Percentiles rank a stretch among this genome's conserved stretches.
phyloP scores from a whole-genome alignment of 805 yeast species.

The Ogataea degrootiae region DNA sequence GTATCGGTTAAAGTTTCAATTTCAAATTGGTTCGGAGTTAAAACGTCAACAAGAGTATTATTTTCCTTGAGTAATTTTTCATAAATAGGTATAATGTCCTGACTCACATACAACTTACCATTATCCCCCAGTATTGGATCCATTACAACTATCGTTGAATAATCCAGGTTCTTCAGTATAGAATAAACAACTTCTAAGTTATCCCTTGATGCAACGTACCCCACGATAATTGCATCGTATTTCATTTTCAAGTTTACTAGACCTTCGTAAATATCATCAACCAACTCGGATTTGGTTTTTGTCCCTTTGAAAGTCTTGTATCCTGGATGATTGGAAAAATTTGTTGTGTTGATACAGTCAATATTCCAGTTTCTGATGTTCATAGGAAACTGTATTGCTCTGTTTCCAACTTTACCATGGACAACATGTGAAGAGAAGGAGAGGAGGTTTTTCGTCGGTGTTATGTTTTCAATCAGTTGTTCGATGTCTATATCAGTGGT shows the following conservation, averaged over 20 bases:
- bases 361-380: conserved; percentile 91
- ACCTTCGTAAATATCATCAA: conserved; percentile 52
- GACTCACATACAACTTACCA: conserved; percentile 72
- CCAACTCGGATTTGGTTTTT: conserved; percentile 39
- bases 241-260: conserved; percentile 41
- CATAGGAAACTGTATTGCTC: conserved; percentile 85
- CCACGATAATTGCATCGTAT: conserved; percentile 70
- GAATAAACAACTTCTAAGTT: conserved; percentile 46
- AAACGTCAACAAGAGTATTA: conserved; percentile 35
- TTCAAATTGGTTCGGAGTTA: conserved; percentile 76
- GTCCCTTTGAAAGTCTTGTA: conserved; percentile 66
- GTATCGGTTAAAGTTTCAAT: conserved; percentile 53
- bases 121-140: conserved; percentile 95
- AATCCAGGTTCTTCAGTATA: conserved; percentile 18
- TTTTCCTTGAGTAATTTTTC: conserved; percentile 40
- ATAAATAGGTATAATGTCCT: conserved; percentile 49
- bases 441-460: conserved; percentile 30
- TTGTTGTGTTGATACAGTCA: conserved; percentile 82
- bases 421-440: conserved; percentile 86
- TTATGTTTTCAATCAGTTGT: not conserved
- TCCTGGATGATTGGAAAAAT: conserved; percentile 90
- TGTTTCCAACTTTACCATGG: conserved; percentile 94
- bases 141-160: conserved; percentile 51
- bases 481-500: not conserved
- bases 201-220: conserved; percentile 67